Conservation (phyloP, 306 rosid species). For the Fagus sylvatica region DNA sequence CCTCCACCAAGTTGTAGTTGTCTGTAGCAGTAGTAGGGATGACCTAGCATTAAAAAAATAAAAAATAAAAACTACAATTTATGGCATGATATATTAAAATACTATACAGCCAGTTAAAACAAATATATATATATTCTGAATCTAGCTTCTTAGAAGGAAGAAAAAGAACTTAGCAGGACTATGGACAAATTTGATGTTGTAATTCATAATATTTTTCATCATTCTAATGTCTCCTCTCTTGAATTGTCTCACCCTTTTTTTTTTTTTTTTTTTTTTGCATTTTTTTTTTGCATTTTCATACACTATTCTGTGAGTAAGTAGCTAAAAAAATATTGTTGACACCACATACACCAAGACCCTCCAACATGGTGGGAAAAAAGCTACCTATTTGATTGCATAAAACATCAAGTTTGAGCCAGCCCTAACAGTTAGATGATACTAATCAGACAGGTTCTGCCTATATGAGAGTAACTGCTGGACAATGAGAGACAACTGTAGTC, state of each 20-base stretch:
- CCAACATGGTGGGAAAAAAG: not conserved
- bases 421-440: not conserved
- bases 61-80: not conserved
- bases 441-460: not conserved
- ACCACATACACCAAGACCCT: not conserved
- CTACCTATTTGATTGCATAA: not conserved
- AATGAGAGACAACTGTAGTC: not conserved
- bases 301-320: not conserved
- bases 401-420: not conserved
- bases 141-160: not conserved
- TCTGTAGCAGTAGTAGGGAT: slow-evolving; percentile 60
- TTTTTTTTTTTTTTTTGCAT: not conserved
- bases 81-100: not conserved
- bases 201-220: not conserved
- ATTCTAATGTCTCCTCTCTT: not conserved
- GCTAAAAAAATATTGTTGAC: not conserved
- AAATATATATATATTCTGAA: too few relatives aligned
- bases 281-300: not conserved
- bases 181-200: not conserved
- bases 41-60: slow-evolving; percentile 45
- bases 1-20: slow-evolving; percentile 77
- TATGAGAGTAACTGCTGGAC: not conserved
- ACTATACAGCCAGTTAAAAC: not conserved
- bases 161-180: not conserved
- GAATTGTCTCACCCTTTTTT: not conserved